Conservation (phyloP, 371 early-diverging fungal species). For the Mortierella sp. region DNA sequence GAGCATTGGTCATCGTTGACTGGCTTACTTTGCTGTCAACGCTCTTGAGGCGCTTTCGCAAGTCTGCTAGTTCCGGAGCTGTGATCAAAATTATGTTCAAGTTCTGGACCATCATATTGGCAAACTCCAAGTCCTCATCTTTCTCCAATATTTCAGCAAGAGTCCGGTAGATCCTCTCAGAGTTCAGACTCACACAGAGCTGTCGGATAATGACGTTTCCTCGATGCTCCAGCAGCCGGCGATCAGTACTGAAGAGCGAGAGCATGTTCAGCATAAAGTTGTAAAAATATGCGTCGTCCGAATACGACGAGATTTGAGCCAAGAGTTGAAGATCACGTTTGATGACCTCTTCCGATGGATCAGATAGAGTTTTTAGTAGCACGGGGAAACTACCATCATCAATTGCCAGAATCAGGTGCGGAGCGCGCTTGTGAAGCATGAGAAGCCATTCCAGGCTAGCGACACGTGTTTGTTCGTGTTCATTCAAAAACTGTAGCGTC, state of each 20-base stretch:
- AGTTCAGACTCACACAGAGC: constrained; percentile 85
- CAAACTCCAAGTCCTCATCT: constrained; percentile 90
- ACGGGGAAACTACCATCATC: constrained; percentile 87
- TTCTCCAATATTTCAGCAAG: constrained; percentile 86
- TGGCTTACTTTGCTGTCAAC: constrained; percentile 69
- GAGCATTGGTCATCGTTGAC: not conserved
- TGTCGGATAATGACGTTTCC: constrained; percentile 92
- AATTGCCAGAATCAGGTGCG: constrained; percentile 76
- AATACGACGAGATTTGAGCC: constrained; percentile 89
- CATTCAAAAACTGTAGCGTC: constrained; percentile 82
- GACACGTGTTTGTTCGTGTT: constrained; percentile 88
- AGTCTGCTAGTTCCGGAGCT: constrained; percentile 86
- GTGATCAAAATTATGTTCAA: constrained; percentile 93
- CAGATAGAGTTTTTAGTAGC: constrained; percentile 87
- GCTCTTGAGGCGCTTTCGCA: constrained; percentile 78
- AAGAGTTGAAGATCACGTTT: constrained; percentile 89
- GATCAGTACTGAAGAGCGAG: constrained; percentile 87
- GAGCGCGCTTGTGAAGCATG: constrained; percentile 91
- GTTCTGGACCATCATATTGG: constrained; percentile 93
- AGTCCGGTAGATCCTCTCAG: constrained; percentile 87
- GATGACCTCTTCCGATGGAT: constrained; percentile 89
- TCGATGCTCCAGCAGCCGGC: constrained; percentile 85
- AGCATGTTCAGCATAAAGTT: constrained; percentile 85
- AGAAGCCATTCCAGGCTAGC: constrained; percentile 93
- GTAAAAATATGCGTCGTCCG: constrained; percentile 83